Base-by-base conservation (phyloP, 345 rosid genomes). In the Rhodamnia rubescens region DNA sequence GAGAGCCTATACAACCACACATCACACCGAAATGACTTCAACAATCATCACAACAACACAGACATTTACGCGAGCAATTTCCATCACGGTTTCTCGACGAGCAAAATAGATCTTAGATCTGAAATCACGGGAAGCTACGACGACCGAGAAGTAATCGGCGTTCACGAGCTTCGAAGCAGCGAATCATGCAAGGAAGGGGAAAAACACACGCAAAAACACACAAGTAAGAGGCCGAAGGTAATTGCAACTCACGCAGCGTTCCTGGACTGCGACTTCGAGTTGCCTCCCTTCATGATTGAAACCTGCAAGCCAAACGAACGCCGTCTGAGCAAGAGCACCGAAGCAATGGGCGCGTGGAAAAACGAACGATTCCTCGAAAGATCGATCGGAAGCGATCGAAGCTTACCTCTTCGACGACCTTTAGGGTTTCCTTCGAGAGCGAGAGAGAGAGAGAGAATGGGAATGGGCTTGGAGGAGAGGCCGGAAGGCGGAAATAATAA, bases 221-320 rank as follows among this genome's bases (percentile, higher is more conserved):
- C 12, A 21, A 82, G 18, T 10, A 1, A 10, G 44, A 86, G 12
- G 24, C 2, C 20, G 13, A 12, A 29, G 6, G 26, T 10, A 12
- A 69, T 69, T 8, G 47, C 0, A 83, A 85, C 95, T 91, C 80
- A 97, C 99, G 92, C 93, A 32, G 94, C 14, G 90, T 84, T 92
- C 93, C 90, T 95, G n/a, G 97, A 69, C 36, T 93, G 98, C 9
- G 98, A 85, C 92, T 91, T 94, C 8, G 99, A 93, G 91, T 92
- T 97, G 81, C 93, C 97, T 90, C 98, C 99, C 88, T 97, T 97
- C 99, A 96, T 97, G 84, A 74, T 89, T 29, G 56, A 56, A 90
- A 91, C 90, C 89, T 96, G 96, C 91, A 90, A 89, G 7, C 7
- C 78, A 20, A 69, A 36, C 47, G 80, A 69, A 9, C 26, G 42